Evolutionary conservation across 129 eudicot species (phyloP).

Genomic region (Chrysanthemum makinoi): DNA sequence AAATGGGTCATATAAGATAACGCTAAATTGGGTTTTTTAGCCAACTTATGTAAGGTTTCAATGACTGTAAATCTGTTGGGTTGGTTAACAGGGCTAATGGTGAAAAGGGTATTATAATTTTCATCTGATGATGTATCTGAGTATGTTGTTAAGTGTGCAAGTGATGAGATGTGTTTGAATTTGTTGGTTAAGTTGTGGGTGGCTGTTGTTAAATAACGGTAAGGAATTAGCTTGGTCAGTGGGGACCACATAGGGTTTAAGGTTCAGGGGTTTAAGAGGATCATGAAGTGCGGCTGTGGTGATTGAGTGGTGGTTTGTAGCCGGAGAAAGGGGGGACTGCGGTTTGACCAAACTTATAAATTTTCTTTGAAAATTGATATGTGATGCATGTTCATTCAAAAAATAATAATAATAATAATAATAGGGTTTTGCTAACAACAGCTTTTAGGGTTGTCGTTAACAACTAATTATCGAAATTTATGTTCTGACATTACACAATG

Average conservation of each 20-base stretch:
- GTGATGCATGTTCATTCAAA: accelerated
- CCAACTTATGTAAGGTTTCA: slow-evolving; percentile 39
- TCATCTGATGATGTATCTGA: slow-evolving; percentile 47
- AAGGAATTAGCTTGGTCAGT: slow-evolving; percentile 41
- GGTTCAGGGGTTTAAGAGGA: slow-evolving; percentile 4
- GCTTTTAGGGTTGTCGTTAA: too few species aligned
- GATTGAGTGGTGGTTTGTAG: neutral
- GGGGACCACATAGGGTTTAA: slow-evolving; percentile 41
- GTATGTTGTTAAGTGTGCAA: slow-evolving; percentile 32
- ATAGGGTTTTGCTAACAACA: too few species aligned
- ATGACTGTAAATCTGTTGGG: slow-evolving; percentile 38
- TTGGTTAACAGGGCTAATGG: slow-evolving; percentile 9
- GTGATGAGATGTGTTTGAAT: slow-evolving; percentile 37
- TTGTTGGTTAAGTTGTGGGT: slow-evolving; percentile 25
- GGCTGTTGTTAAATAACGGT: slow-evolving; percentile 19
- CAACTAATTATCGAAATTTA: too few species aligned
- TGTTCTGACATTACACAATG: too few species aligned
- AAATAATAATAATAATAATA: too few species aligned
- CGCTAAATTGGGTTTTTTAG: slow-evolving; percentile 51
- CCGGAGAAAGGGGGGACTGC: slow-evolving; percentile 11
- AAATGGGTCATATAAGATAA: slow-evolving; percentile 45
- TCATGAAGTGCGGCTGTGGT: slow-evolving; percentile 11
- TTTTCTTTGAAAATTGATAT: too few species aligned
- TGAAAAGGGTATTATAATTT: slow-evolving; percentile 7
- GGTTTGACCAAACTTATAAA: neutral